Evolutionary conservation across 2,329 filamentous ascomycete genomes (phyloP).

Genomic region (Pseudocercospora vitis): DNA sequence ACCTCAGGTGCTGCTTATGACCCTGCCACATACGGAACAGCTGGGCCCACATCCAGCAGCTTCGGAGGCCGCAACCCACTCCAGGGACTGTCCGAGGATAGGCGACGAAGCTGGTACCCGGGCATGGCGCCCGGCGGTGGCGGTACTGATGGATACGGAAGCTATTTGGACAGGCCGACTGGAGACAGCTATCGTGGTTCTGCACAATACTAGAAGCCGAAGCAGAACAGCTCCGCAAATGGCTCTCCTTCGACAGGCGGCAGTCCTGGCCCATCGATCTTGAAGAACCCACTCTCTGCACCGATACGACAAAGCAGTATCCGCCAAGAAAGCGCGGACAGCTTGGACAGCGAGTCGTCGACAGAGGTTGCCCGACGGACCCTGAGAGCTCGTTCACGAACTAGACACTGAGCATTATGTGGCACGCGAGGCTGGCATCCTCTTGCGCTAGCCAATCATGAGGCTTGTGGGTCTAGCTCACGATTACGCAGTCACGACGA

Average conservation of each 20-base stretch:
- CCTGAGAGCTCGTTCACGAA: constrained; percentile 15
- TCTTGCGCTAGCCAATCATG: neutral
- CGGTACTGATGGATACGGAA: constrained; percentile 31
- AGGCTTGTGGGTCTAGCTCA: neutral
- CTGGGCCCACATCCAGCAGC: constrained; percentile 9
- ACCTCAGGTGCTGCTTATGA: constrained; percentile 20
- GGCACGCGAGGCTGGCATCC: constrained; percentile 4
- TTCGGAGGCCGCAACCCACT: constrained; percentile 11
- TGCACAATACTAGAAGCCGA: constrained; percentile 23
- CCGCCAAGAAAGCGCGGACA: constrained; percentile 14
- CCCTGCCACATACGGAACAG: constrained; percentile 20
- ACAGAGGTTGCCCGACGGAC: constrained; percentile 14
- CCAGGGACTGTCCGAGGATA: constrained; percentile 18
- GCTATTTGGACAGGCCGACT: constrained; percentile 18
- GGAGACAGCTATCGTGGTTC: constrained; percentile 19
- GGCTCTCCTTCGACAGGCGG: neutral
- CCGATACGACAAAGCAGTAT: constrained; percentile 10
- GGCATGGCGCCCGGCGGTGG: constrained; percentile 16
- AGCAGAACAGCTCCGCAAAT: neutral
- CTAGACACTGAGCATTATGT: constrained; percentile 8
- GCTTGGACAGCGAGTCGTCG: constrained; percentile 17
- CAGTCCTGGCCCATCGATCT: constrained; percentile 14
- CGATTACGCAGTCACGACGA: neutral
- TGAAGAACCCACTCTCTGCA: constrained; percentile 16
- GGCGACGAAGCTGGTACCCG: constrained; percentile 29